Conservation (phyloP, 257 asterid species). For the Rubia yunnanensis region DNA sequence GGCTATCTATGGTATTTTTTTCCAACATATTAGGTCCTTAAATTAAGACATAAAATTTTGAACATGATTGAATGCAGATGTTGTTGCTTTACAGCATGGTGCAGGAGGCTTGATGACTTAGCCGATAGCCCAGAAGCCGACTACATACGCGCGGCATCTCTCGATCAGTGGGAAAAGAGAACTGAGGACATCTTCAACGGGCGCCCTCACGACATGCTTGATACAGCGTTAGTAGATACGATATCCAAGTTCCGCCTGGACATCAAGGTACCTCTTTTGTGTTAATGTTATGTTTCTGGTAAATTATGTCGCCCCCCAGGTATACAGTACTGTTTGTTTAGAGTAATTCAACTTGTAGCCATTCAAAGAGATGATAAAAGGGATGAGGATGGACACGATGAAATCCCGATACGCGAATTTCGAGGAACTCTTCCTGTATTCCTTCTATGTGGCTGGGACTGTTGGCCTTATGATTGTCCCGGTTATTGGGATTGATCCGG, state of each 20-base stretch:
- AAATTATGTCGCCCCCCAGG: too few species aligned
- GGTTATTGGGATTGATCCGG: constrained; percentile 75
- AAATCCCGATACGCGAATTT: constrained; percentile 58
- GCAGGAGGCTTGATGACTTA: constrained; percentile 75
- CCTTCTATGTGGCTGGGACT: constrained; percentile 78
- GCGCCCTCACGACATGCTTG: constrained; percentile 65
- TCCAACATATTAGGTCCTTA: neutral
- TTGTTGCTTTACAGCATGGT: constrained; percentile 87
- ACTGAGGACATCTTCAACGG: constrained; percentile 54
- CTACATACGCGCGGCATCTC: constrained; percentile 37
- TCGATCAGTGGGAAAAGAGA: constrained; percentile 75
- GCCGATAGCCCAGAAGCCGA: constrained; percentile 72
- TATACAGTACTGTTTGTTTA: too few species aligned
- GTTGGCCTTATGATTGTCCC: constrained; percentile 86
- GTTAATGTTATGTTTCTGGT: neutral
- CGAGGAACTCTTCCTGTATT: constrained; percentile 52
- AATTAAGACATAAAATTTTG: neutral
- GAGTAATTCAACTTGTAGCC: constrained; percentile 34
- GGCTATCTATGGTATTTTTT: constrained; percentile 65
- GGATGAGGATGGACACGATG: constrained; percentile 75
- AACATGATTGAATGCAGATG: too few species aligned
- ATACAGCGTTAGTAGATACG: constrained; percentile 67
- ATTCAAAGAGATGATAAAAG: constrained; percentile 80
- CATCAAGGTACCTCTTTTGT: constrained; percentile 38
- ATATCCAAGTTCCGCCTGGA: constrained; percentile 54